Evolutionary conservation across 164 flowering plant genomes (phyloP).

Genomic region (Houttuynia cordata): DNA sequence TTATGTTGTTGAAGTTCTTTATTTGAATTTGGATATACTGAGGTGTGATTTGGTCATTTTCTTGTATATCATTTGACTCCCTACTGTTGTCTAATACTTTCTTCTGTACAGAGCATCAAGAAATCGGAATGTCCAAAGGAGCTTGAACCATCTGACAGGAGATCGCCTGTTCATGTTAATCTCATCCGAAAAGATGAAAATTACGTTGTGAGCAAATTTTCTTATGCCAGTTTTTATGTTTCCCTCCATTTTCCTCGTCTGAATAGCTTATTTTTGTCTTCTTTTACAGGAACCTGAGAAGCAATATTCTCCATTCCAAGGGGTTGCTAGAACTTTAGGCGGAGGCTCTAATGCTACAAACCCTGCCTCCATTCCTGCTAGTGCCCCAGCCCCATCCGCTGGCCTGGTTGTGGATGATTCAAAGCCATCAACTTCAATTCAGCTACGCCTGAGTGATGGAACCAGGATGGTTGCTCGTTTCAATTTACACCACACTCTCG

Average conservation of each 20-base stretch:
- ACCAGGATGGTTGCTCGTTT: constrained; percentile 77
- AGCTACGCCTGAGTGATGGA: constrained; percentile 79
- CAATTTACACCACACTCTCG: constrained; percentile 61
- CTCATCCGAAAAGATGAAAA: constrained; percentile 54
- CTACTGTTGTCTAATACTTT: background rate
- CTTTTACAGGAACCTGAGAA: constrained; percentile 50
- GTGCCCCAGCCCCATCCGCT: constrained; percentile 34
- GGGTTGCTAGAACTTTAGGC: constrained; percentile 73
- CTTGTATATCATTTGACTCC: background rate
- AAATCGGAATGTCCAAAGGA: constrained; percentile 75
- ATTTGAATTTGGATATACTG: background rate
- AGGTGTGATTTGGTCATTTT: background rate
- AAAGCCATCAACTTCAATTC: constrained; percentile 67
- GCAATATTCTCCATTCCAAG: constrained; percentile 44
- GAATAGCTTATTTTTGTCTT: background rate
- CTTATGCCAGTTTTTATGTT: background rate
- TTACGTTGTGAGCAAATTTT: constrained; percentile 28
- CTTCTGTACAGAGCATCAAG: constrained; percentile 57
- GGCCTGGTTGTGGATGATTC: constrained; percentile 53
- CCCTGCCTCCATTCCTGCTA: constrained; percentile 14
- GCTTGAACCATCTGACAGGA: constrained; percentile 56
- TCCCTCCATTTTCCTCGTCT: background rate
- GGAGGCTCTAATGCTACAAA: constrained; percentile 15
- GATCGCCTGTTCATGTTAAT: constrained; percentile 42
- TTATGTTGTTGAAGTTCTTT: background rate